These are phyloP conservation scores for Podospora comata DNA, from an alignment of 495 filamentous ascomycete genomes.

Conservation along the genomic window DNA sequence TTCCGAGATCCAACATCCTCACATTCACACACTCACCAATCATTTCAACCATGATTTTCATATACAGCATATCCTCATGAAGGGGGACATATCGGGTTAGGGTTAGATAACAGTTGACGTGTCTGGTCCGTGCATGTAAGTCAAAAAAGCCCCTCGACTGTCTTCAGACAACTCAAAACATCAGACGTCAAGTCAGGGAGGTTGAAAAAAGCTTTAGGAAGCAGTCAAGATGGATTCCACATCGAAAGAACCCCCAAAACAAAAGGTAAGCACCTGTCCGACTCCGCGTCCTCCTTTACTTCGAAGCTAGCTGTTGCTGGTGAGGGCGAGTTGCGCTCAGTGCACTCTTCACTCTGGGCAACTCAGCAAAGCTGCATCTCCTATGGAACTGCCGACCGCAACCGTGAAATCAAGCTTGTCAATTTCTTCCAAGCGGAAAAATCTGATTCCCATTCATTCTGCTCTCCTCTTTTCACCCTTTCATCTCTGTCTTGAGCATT, in stretches of 20 bases:
- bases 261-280: slow-evolving; percentile 19
- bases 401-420: neutral
- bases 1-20: no score
- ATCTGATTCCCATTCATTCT: neutral
- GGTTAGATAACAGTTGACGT: neutral
- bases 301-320: neutral
- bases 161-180: neutral
- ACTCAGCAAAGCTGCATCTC: neutral
- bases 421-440: neutral
- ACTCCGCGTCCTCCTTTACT: neutral
- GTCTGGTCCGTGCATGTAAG: slow-evolving; percentile 1
- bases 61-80: no score
- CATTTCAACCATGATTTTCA: no score
- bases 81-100: neutral
- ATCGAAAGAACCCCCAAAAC: slow-evolving; percentile 17
- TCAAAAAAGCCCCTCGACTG: slow-evolving; percentile 3
- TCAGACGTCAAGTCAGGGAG: neutral
- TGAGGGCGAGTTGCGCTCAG: neutral
- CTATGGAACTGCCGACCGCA: neutral
- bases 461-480: neutral
- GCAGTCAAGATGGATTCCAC: neutral
- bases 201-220: neutral
- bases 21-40: no score
- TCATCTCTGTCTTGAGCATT: neutral
- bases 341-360: slow-evolving; percentile 1